Conservation (phyloP, 2,329 filamentous ascomycete species). For the Hortaea sp. region DNA sequence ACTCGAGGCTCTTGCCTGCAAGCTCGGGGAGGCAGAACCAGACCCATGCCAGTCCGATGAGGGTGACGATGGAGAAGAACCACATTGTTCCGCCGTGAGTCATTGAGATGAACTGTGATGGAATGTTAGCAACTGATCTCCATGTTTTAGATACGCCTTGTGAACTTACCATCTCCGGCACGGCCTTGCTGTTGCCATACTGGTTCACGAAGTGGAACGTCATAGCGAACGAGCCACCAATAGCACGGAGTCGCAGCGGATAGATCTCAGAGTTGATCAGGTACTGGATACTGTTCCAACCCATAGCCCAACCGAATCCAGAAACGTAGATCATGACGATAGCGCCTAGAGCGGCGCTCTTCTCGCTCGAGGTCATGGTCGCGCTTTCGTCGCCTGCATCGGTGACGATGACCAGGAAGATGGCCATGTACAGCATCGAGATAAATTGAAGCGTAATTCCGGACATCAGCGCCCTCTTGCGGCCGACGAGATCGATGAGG, state of each 20-base stretch:
- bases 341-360: constrained; percentile 54
- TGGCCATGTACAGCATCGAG: constrained; percentile 46
- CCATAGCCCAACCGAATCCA: constrained; percentile 56
- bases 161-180: constrained; percentile 54
- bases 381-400: constrained; percentile 41
- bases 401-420: constrained; percentile 49
- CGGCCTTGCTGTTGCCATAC: constrained; percentile 65
- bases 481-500: constrained; percentile 68
- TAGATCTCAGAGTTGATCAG: constrained; percentile 70
- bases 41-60: constrained; percentile 52
- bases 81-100: constrained; percentile 61
- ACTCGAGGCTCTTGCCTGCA: constrained; percentile 43
- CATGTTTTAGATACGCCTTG: neutral
- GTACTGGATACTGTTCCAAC: constrained; percentile 47
- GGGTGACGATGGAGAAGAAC: constrained; percentile 61
- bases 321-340: constrained; percentile 46
- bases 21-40: constrained; percentile 50
- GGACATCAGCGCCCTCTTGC: constrained; percentile 47
- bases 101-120: constrained; percentile 44
- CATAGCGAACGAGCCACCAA: constrained; percentile 64
- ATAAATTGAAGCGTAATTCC: constrained; percentile 38
- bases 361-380: constrained; percentile 38
- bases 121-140: neutral
- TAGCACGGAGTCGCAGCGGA: constrained; percentile 60
- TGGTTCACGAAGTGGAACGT: constrained; percentile 63